phyloP scores from a whole-genome alignment of 2,329 filamentous ascomycete genomes.

The Dendryphion nanum region DNA sequence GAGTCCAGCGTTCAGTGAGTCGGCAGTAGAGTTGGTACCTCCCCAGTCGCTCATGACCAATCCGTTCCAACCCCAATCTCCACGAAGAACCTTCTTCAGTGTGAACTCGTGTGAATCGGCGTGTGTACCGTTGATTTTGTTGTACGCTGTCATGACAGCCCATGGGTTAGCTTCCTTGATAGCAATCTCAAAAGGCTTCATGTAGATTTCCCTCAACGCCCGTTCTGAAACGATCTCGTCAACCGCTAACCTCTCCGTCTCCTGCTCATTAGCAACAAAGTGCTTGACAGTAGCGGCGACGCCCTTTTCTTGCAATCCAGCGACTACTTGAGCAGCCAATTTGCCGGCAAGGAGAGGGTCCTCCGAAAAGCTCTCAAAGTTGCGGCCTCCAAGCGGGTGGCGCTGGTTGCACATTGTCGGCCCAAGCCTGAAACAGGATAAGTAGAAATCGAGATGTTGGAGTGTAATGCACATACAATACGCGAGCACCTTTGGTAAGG shows the following conservation, averaged over 20 bases:
- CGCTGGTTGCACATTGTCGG: constrained; percentile 80
- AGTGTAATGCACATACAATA: constrained; percentile 48
- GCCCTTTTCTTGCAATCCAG: constrained; percentile 23
- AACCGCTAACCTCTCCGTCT: constrained; percentile 65
- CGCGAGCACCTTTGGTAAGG: constrained; percentile 69
- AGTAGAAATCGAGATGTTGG: constrained; percentile 2
- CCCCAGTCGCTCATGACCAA: constrained; percentile 66
- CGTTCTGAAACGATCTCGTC: constrained; percentile 47
- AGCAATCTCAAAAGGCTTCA: constrained; percentile 65
- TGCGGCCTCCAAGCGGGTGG: constrained; percentile 74
- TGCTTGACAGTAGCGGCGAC: not conserved
- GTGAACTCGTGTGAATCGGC: constrained; percentile 64
- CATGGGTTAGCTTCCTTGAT: constrained; percentile 68
- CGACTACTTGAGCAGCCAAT: constrained; percentile 59
- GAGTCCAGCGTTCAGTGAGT: constrained; percentile 35
- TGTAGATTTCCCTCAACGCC: constrained; percentile 56
- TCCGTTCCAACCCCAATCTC: constrained; percentile 72
- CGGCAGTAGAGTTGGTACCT: constrained; percentile 35
- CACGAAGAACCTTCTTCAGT: constrained; percentile 65
- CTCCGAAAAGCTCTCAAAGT: constrained; percentile 74
- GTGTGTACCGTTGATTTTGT: constrained; percentile 70
- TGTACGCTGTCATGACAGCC: constrained; percentile 72
- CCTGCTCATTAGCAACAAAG: constrained; percentile 24
- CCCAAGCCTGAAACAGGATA: constrained; percentile 51
- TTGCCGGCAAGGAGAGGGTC: constrained; percentile 68